A percentile compares a stretch with the other conserved stretches of the same genome.
Evolutionary conservation across 768 basidiomycete species (phyloP).

Genomic region (Lentinula raphanica): DNA sequence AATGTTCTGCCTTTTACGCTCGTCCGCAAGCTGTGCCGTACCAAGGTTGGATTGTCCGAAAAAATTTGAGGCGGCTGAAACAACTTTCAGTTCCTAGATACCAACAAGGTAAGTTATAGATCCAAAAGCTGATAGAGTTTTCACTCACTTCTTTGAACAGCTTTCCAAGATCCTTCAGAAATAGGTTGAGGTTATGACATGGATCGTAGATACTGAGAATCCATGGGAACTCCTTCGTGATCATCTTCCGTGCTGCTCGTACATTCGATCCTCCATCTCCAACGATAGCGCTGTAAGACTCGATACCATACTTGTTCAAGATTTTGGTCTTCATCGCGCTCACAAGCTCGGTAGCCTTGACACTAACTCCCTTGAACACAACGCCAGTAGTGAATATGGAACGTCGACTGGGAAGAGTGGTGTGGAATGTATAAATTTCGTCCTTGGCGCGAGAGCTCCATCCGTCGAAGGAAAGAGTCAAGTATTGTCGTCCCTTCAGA

Average conservation of each 20-base stretch:
- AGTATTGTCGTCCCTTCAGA: too few relatives aligned
- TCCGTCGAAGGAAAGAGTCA: constrained; percentile 20
- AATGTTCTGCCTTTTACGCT: constrained; percentile 15
- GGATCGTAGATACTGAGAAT: constrained; percentile 26
- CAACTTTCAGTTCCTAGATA: constrained; percentile 15
- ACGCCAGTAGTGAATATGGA: constrained; percentile 21
- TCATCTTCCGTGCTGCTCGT: constrained; percentile 12
- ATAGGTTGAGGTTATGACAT: constrained; percentile 24
- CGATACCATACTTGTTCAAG: too few relatives aligned
- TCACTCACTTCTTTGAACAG: constrained; percentile 20
- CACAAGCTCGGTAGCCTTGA: too few relatives aligned
- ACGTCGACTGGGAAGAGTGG: constrained; percentile 17
- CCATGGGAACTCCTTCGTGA: constrained; percentile 14
- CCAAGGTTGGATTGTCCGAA: constrained; percentile 25
- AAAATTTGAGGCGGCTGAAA: constrained; percentile 20
- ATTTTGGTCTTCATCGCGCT: too few relatives aligned
- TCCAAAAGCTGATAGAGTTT: not conserved
- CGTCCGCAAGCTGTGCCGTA: constrained; percentile 14
- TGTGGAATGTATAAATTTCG: constrained; percentile 24
- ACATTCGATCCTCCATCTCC: constrained; percentile 25
- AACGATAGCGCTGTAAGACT: constrained; percentile 16
- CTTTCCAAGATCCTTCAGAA: constrained; percentile 24
- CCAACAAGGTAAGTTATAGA: not conserved
- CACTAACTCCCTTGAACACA: constrained; percentile 20
- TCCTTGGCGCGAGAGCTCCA: constrained; percentile 18